Evolutionary conservation across 2,329 filamentous ascomycete species (phyloP).

Genomic region (Ceratocystis eucalypticola): DNA sequence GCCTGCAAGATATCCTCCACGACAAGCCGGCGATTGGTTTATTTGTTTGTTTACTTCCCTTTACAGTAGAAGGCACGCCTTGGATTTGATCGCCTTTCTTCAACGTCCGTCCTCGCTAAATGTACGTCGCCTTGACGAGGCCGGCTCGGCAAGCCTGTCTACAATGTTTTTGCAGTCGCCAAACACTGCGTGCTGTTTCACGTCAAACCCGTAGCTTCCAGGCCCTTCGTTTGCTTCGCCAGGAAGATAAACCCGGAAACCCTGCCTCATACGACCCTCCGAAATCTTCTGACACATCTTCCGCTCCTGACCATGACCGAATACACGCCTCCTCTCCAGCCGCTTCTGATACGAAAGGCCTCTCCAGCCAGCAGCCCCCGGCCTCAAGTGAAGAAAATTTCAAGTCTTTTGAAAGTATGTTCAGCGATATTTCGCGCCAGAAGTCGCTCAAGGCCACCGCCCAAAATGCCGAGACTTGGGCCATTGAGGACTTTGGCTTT

Average conservation of each 20-base stretch:
- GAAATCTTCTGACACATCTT: neutral
- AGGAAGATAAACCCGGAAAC: neutral
- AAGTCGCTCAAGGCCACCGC: conserved; percentile 6
- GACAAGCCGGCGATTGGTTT: too few relatives aligned
- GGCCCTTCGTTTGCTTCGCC: neutral
- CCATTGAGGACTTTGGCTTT: conserved; percentile 18
- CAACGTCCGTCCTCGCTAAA: neutral
- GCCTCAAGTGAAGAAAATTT: neutral
- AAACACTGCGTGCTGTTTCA: neutral
- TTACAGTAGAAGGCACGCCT: too few relatives aligned
- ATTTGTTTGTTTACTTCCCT: too few relatives aligned
- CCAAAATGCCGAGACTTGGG: conserved; percentile 9
- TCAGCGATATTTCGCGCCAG: neutral
- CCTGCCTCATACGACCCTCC: neutral
- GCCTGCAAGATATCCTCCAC: neutral
- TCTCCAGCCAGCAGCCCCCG: neutral
- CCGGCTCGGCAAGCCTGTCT: conserved; percentile 7
- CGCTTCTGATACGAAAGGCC: neutral
- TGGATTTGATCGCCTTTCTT: neutral
- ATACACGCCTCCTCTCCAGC: neutral
- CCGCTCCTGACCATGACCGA: neutral
- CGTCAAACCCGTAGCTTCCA: conserved; percentile 6
- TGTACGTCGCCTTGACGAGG: conserved; percentile 14
- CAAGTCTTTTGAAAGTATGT: conserved; percentile 11
- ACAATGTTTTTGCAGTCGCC: neutral